phyloP scores from a whole-genome alignment of 495 filamentous ascomycete genomes.

The Xylaria grammica region DNA sequence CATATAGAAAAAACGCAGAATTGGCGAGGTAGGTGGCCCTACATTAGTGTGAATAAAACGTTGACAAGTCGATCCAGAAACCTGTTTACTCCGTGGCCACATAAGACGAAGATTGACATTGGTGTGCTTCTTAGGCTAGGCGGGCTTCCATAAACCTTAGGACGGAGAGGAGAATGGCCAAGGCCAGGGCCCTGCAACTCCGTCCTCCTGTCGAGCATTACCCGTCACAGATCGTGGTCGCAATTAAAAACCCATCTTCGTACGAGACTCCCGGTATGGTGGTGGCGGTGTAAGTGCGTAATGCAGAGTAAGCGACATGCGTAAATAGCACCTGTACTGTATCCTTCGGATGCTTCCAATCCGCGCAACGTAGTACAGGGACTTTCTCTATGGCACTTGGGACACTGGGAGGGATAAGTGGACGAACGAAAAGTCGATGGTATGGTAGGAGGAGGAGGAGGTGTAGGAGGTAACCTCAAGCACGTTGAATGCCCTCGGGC shows the following conservation, averaged over 20 bases:
- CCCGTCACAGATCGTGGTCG: not conserved
- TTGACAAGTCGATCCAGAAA: not conserved
- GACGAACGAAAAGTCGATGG: too few species aligned
- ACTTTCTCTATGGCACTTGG: too few species aligned
- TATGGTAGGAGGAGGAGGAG: too few species aligned
- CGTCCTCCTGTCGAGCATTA: not conserved
- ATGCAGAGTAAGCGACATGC: slow-evolving; percentile 23
- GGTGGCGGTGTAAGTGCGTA: slow-evolving; percentile 11
- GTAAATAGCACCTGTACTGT: not conserved
- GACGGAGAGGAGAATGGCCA: not conserved
- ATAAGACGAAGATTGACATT: not conserved
- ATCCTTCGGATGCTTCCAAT: slow-evolving; percentile 9
- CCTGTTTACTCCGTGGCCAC: not conserved
- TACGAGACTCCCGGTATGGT: slow-evolving; percentile 9
- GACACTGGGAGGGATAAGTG: too few species aligned
- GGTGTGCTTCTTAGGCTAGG: not conserved
- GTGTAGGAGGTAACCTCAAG: too few species aligned
- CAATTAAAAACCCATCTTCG: slow-evolving; percentile 1
- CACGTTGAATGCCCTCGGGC: too few species aligned
- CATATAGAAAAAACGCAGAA: not conserved
- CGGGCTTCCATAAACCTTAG: not conserved
- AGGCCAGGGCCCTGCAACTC: not conserved
- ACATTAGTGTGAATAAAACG: not conserved
- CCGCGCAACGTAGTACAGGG: not conserved
- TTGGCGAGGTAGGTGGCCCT: not conserved